These are phyloP conservation scores for Aspergillus fumigatiaffinis DNA, from an alignment of 2,329 filamentous ascomycete species.

Conservation along the genomic window DNA sequence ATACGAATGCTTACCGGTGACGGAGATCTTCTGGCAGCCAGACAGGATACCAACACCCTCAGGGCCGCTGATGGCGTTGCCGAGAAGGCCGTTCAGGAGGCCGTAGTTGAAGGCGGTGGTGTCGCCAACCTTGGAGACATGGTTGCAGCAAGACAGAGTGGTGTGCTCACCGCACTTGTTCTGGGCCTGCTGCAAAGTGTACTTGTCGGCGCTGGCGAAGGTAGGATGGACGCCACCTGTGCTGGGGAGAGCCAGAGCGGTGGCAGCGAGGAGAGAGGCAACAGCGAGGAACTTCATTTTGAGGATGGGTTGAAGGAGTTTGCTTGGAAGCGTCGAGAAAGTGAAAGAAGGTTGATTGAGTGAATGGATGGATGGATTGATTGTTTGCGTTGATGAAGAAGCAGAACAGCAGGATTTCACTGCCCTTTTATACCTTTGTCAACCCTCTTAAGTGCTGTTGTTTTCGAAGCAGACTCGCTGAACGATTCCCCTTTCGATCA, in stretches of 20 bases:
- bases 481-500: neutral
- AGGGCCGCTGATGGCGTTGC: neutral
- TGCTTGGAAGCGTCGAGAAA: conserved; percentile 1
- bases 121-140: neutral
- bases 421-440: conserved; percentile 16
- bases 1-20: neutral
- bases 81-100: neutral
- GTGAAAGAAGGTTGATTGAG: neutral
- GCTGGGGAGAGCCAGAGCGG: conserved; percentile 7
- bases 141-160: conserved; percentile 7
- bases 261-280: conserved; percentile 18
- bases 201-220: neutral
- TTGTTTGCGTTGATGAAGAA: conserved; percentile 7
- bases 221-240: neutral
- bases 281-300: conserved; percentile 28
- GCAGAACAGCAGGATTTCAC: neutral
- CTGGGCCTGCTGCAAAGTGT: neutral
- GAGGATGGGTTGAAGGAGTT: conserved; percentile 4
- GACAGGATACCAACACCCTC: conserved; percentile 1
- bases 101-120: neutral
- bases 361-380: conserved; percentile 2
- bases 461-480: neutral
- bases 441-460: neutral
- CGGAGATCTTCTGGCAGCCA: neutral
- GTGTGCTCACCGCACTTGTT: conserved; percentile 2